phyloP scores from a whole-genome alignment of 2,329 filamentous ascomycete genomes.

The Apiospora aurea region DNA sequence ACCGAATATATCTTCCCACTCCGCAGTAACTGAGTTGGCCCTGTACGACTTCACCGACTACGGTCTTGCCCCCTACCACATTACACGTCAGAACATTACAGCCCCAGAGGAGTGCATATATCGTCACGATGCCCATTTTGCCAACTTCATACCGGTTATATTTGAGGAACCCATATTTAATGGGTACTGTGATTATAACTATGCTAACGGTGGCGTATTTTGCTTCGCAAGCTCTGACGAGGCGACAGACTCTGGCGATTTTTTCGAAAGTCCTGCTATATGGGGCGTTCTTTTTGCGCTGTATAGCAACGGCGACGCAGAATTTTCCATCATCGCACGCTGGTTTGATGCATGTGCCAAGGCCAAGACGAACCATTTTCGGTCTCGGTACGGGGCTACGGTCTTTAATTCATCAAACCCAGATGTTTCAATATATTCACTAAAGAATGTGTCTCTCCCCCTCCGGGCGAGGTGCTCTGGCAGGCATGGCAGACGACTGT shows the following conservation, averaged over 20 bases:
- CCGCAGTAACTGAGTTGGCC: not conserved
- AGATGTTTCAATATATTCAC: not conserved
- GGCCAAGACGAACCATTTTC: not conserved
- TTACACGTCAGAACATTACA: not conserved
- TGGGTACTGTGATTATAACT: not conserved
- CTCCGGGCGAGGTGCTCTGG: not conserved
- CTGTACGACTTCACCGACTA: not conserved
- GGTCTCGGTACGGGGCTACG: conserved; percentile 2
- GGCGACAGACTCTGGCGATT: too few relatives aligned
- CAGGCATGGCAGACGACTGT: not conserved
- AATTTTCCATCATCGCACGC: not conserved
- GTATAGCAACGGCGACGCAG: not conserved
- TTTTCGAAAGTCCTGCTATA: not conserved
- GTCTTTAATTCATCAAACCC: not conserved
- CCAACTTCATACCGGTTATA: not conserved
- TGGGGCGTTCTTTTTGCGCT: not conserved
- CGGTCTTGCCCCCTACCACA: not conserved
- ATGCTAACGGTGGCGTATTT: too few relatives aligned
- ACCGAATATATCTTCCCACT: not conserved
- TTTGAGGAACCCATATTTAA: not conserved
- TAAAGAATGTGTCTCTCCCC: not conserved
- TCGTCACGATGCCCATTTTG: not conserved
- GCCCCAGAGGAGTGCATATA: conserved; percentile 2
- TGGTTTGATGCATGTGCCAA: conserved; percentile 9
- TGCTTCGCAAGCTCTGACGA: too few relatives aligned